Evolutionary conservation across 441 rosid species (phyloP).

Genomic region (Brassica hybrid): DNA sequence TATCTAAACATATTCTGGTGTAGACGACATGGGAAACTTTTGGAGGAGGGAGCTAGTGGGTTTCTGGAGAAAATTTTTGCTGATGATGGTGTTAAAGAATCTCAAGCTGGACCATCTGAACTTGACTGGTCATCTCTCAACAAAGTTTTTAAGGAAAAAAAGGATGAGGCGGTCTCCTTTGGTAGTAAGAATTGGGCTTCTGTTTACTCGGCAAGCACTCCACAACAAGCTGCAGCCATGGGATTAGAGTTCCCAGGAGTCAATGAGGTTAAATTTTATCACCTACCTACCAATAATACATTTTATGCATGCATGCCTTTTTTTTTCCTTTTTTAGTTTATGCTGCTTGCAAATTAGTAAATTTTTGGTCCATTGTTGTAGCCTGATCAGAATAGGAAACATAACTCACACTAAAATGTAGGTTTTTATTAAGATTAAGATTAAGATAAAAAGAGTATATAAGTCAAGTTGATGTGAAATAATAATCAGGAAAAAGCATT

Average conservation of each 20-base stretch:
- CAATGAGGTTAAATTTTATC: constrained; percentile 67
- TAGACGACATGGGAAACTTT: constrained; percentile 88
- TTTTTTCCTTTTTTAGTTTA: constrained; percentile 2
- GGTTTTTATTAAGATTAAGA: constrained; percentile 7
- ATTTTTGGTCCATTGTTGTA: constrained; percentile 1
- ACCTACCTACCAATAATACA: background rate
- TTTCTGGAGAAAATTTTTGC: constrained; percentile 81
- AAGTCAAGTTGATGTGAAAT: background rate
- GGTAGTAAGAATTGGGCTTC: constrained; percentile 94
- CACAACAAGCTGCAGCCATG: constrained; percentile 95
- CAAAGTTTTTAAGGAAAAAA: constrained; percentile 64
- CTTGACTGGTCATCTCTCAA: constrained; percentile 79
- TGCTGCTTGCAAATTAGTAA: too few relatives aligned
- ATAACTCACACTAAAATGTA: background rate
- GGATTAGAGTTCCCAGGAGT: too few relatives aligned
- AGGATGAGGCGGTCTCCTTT: constrained; percentile 59
- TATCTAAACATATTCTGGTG: constrained; percentile 44
- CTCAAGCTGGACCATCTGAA: constrained; percentile 49
- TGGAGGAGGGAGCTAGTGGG: constrained; percentile 99
- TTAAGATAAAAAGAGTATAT: background rate
- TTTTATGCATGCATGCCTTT: background rate
- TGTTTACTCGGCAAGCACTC: constrained; percentile 97
- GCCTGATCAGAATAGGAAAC: constrained; percentile 19
- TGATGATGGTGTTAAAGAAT: constrained; percentile 55
- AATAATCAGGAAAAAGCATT: background rate